Conservation (phyloP, 306 rosid species). For the Vigna mungo region DNA sequence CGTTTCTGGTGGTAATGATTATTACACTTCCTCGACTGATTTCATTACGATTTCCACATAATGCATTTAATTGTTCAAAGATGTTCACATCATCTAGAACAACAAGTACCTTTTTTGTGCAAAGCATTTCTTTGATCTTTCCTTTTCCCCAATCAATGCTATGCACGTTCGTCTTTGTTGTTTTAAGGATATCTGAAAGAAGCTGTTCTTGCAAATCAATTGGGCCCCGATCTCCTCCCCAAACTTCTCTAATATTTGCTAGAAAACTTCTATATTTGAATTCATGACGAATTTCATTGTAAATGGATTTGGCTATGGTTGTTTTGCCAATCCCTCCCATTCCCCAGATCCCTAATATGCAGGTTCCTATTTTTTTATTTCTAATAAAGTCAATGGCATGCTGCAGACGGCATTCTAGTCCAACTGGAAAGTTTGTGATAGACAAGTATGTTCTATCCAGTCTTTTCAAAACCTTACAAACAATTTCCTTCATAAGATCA, state of each 20-base stretch:
- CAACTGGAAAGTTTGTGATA: neutral
- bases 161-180: neutral
- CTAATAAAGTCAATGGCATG: neutral
- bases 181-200: constrained; percentile 22
- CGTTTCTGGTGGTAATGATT: constrained; percentile 41
- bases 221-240: constrained; percentile 6
- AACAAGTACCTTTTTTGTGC: constrained; percentile 5
- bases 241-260: constrained; percentile 17
- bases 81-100: constrained; percentile 5
- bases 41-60: neutral
- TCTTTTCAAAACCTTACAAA: neutral
- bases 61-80: neutral
- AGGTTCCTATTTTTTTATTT: neutral
- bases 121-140: neutral
- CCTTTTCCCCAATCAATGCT: constrained; percentile 12
- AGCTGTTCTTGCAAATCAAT: constrained; percentile 13
- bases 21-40: constrained; percentile 41
- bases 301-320: constrained; percentile 16
- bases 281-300: constrained; percentile 17
- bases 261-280: constrained; percentile 8
- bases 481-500: neutral
- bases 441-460: neutral
- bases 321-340: constrained; percentile 22
- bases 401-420: neutral
- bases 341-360: constrained; percentile 27